Base-by-base conservation (phyloP, 2,329 filamentous ascomycete species). In the Curvularia sp. region DNA sequence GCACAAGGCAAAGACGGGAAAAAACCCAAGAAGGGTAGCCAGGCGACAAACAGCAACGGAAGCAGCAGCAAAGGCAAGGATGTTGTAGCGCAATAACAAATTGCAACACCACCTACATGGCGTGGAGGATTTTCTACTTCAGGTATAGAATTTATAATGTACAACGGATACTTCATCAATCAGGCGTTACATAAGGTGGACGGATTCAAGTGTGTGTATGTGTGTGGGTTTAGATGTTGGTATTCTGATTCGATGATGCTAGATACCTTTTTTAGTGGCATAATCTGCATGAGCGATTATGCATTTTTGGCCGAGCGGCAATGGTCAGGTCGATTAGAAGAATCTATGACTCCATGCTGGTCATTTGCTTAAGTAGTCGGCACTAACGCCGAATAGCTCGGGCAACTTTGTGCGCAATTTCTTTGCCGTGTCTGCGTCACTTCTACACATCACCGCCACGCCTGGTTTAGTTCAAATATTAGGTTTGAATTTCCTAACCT, bases 1-100 rank as follows among this genome's bases (percentile, higher is more conserved):
- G 71, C 65, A n/a, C 71, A 71, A 42, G 69, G 65, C 21, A 76
- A 72, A 38, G 66, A 67, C 15, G 70, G 70, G 51, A 69, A 73
- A 36, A 69, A 71, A 32, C 56, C 60, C 2, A 64, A 58, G 25
- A 69, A 65, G 47, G 61, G 65, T 23, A 67, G 61, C 28, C 55
- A 60, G 23, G 41, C 56, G 25, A 59, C 57, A 13, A 57, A 49
- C 38, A 64, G 55, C 48, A 63, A 60, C 46, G 53, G 32, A 34
- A 70, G 60, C 45, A 63, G 48, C 42, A 69, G 67, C 52, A 71
- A 62, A 57, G 72, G 69, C 55, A 63, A 64, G 34, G 57, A 62
- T 28, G 61, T 71, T 32, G 64, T 66, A 41, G 66, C 71, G 58
- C 65, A 70, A 68, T 70, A 60, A 57, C 41, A 42, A 54, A 32